Base-by-base conservation (phyloP, 768 basidiomycete species). In the Phanerochaete sordida region DNA sequence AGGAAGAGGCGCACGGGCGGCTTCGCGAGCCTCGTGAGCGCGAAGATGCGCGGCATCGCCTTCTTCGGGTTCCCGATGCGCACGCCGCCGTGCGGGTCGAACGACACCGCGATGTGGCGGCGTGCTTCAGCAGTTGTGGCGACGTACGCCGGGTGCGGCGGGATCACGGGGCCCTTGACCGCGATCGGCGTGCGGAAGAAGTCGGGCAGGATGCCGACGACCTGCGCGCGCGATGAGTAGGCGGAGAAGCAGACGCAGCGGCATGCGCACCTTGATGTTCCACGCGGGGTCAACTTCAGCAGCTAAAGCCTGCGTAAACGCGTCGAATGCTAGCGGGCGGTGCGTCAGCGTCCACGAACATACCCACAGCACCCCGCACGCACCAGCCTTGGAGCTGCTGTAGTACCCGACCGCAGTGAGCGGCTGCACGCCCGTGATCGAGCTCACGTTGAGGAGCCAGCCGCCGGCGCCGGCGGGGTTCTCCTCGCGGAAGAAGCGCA, bases 241-340 rank as follows among this genome's bases (percentile, higher is more conserved):
- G 28, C 11, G 8, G 39, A 19, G n/a, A n/a, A 51, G 75, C 58
- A 59, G 78, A 70, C 0, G 80, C 72, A 30, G 8, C 19, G 11
- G 56, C 19, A 43, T 4, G 7, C 39, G 7, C 53, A 77, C 80
- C 67, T 76, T 79, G 65, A 81, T 79, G 53, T 80, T 78, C 80
- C 80, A 81, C 26, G 30, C 67, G 11, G 80, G 79, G 48, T 80
- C 77, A 2, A 80, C 56, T 58, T 81, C 80, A 44, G 68, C 64
- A 4, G 66, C 68, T 23, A 81, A 59, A 1, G 77, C 65, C 59
- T 79, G 73, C 2, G 72, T 74, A 24, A 78, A 63, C 19, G 74
- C 77, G 45, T 78, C 76, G 1, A 76, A 24, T 0, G 74, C 74
- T 63, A 2, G 44, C 8, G 11, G 5, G 47, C 26, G 52, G n/a